phyloP scores from a whole-genome alignment of 2,329 filamentous ascomycete species.

The Alternaria brassicicola region DNA sequence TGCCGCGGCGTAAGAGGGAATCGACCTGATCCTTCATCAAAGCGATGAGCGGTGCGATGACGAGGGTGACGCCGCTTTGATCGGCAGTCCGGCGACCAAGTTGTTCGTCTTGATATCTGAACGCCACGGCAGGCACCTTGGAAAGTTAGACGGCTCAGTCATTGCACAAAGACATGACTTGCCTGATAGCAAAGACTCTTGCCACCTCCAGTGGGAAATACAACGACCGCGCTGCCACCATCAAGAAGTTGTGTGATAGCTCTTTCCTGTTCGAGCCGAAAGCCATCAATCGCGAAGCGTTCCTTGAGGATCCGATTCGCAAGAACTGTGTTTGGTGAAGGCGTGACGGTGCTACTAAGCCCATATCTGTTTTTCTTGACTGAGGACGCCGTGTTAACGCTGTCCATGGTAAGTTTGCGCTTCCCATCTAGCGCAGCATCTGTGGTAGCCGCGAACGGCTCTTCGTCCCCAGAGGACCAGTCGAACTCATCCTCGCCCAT shows the following conservation, averaged over 20 bases:
- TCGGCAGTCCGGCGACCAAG: slow-evolving; percentile 52
- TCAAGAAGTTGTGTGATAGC: slow-evolving; percentile 53
- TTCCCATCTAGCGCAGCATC: slow-evolving; percentile 5
- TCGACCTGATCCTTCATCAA: slow-evolving; percentile 96
- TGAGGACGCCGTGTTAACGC: neutral
- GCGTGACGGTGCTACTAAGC: neutral
- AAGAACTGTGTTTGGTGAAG: slow-evolving; percentile 30
- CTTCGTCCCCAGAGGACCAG: slow-evolving; percentile 16
- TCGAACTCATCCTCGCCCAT: slow-evolving; percentile 23
- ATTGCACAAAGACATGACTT: slow-evolving; percentile 14
- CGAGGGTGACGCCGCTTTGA: slow-evolving; percentile 83
- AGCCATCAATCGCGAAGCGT: slow-evolving; percentile 51
- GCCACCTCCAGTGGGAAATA: slow-evolving; percentile 89
- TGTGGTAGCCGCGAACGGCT: slow-evolving; percentile 4
- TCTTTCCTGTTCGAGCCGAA: slow-evolving; percentile 55
- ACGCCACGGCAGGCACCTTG: slow-evolving; percentile 51
- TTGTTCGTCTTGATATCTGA: slow-evolving; percentile 49
- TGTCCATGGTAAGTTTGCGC: slow-evolving; percentile 5
- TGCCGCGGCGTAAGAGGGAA: slow-evolving; percentile 72
- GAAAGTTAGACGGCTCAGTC: slow-evolving; percentile 3
- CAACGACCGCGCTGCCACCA: slow-evolving; percentile 52
- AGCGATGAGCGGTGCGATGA: slow-evolving; percentile 88
- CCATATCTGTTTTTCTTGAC: slow-evolving; percentile 7
- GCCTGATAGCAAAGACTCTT: slow-evolving; percentile 97
- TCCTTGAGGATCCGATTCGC: slow-evolving; percentile 46